A percentile compares a stretch with the other conserved stretches of the same genome.
phyloP scores from a whole-genome alignment of 495 filamentous ascomycete species.

The Cryomyces minteri region DNA sequence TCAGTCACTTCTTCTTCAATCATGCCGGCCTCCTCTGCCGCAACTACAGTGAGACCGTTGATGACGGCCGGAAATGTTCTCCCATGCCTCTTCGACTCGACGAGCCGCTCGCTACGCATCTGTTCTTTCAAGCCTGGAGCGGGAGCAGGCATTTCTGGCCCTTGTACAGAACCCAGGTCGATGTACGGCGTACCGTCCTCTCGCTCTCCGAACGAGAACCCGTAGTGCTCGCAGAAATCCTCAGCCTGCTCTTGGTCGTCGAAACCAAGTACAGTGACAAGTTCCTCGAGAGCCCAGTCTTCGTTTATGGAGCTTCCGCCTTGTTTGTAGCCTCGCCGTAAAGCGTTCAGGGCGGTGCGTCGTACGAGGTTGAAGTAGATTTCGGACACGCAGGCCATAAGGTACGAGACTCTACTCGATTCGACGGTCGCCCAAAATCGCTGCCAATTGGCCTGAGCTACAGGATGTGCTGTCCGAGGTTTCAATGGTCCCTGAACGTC shows the following conservation, averaged over 20 bases:
- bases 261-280: slow-evolving; percentile 51
- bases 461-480: slow-evolving; percentile 31
- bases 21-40: slow-evolving; percentile 5
- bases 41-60: slow-evolving; percentile 6
- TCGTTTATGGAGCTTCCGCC: slow-evolving; percentile 34
- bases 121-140: slow-evolving; percentile 3
- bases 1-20: no score
- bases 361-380: slow-evolving; percentile 74
- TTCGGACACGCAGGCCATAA: slow-evolving; percentile 88
- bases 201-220: slow-evolving; percentile 35
- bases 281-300: slow-evolving; percentile 51
- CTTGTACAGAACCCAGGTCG: slow-evolving; percentile 12
- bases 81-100: slow-evolving; percentile 10
- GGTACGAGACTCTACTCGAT: slow-evolving; percentile 55
- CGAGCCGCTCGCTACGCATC: slow-evolving; percentile 5
- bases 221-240: slow-evolving; percentile 50
- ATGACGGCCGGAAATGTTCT: slow-evolving; percentile 10
- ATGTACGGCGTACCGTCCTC: slow-evolving; percentile 15
- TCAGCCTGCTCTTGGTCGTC: slow-evolving; percentile 54
- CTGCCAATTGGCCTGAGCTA: slow-evolving; percentile 43
- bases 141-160: slow-evolving; percentile 4
- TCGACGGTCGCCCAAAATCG: slow-evolving; percentile 62
- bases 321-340: slow-evolving; percentile 39
- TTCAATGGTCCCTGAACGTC: slow-evolving; percentile 45
- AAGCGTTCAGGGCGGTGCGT: slow-evolving; percentile 50